Conservation (phyloP, 2,329 filamentous ascomycete genomes). For the Epicoccum nigrum region DNA sequence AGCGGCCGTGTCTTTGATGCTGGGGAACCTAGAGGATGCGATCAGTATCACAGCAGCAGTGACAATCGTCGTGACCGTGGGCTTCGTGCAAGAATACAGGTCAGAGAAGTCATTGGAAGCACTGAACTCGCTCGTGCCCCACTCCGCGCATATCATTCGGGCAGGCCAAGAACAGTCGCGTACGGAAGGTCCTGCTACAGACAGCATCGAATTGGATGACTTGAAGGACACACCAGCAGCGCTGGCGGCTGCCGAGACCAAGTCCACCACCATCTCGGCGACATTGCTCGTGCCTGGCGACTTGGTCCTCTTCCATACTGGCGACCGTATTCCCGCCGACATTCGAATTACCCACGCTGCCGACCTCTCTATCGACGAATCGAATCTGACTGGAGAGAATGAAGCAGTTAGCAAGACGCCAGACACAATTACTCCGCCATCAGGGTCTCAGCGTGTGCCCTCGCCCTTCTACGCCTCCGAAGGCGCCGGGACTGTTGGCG, state of each 20-base stretch:
- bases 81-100: constrained; percentile 95
- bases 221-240: constrained; percentile 62
- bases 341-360: constrained; percentile 90
- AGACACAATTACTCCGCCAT: constrained; percentile 60
- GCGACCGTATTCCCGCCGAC: constrained; percentile 94
- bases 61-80: constrained; percentile 94
- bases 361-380: constrained; percentile 93
- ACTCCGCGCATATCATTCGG: constrained; percentile 93
- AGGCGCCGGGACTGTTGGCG: constrained; percentile 64
- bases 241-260: constrained; percentile 70
- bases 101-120: constrained; percentile 98
- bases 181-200: constrained; percentile 32
- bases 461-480: constrained; percentile 66
- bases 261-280: constrained; percentile 85
- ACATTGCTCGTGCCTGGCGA: constrained; percentile 89
- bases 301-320: constrained; percentile 90
- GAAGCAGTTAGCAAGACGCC: constrained; percentile 84
- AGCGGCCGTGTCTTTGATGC: constrained; percentile 82
- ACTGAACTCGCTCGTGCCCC: constrained; percentile 89
- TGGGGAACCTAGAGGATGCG: constrained; percentile 94
- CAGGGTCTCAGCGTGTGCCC: constrained; percentile 51
- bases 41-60: constrained; percentile 95
- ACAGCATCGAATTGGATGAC: constrained; percentile 55
- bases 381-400: constrained; percentile 95
- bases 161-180: constrained; percentile 34